Evolutionary conservation across 345 rosid genomes (phyloP).

Genomic region (Eucalyptus sp.): DNA sequence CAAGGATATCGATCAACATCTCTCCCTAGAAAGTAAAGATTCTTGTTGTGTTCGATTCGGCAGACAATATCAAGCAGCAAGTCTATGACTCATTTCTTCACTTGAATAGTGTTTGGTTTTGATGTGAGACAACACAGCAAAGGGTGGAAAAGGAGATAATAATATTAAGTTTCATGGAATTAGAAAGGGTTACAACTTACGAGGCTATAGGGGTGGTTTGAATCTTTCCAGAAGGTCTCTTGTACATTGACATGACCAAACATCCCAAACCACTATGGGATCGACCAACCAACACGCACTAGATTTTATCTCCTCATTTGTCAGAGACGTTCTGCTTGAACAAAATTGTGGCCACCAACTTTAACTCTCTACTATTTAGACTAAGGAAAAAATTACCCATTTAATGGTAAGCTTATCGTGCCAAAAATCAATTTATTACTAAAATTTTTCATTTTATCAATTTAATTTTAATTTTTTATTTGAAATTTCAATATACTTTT

Average conservation of each 20-base stretch:
- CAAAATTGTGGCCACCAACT: neutral
- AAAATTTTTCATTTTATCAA: accelerated
- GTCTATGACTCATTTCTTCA: neutral
- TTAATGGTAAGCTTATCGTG: too few species aligned
- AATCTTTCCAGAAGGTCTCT: neutral
- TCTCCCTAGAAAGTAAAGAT: neutral
- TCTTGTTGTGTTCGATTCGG: neutral
- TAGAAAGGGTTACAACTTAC: neutral
- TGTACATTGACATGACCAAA: neutral
- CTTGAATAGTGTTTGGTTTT: neutral
- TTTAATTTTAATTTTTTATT: neutral
- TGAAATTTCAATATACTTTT: neutral
- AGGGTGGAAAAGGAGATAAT: neutral
- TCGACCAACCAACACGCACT: neutral
- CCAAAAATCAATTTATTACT: neutral
- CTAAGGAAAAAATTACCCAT: neutral
- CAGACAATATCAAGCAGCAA: neutral
- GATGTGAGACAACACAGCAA: neutral
- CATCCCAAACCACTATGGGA: neutral
- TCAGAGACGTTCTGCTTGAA: neutral
- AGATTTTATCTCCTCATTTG: neutral
- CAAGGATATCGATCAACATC: neutral
- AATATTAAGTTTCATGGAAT: neutral
- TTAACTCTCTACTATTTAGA: neutral
- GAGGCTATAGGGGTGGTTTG: neutral